A percentile compares a stretch with the other conserved stretches of the same genome.
phyloP scores from a whole-genome alignment of 345 rosid species.

The Gossypium herbaceum region DNA sequence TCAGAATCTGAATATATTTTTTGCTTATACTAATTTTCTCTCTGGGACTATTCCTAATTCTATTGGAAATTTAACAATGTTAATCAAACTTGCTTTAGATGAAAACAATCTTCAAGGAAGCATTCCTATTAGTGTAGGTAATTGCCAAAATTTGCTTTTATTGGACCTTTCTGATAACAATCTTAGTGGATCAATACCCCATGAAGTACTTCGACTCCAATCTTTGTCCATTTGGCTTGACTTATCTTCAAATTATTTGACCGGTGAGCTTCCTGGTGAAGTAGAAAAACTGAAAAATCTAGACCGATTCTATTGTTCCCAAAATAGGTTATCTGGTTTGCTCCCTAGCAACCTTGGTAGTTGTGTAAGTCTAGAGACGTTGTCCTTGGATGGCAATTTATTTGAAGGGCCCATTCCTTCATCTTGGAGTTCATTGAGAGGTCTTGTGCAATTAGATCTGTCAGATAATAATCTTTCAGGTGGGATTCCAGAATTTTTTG shows the following conservation, averaged over 20 bases:
- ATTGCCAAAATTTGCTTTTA: background rate
- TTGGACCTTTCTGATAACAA: background rate
- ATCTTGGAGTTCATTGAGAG: background rate
- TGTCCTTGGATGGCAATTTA: background rate
- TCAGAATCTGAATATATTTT: background rate
- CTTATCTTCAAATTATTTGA: background rate
- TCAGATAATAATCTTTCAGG: conserved; percentile 16
- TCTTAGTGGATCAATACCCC: conserved; percentile 14
- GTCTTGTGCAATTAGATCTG: background rate
- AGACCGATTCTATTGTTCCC: background rate
- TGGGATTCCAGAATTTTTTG: conserved; percentile 9
- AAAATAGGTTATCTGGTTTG: background rate
- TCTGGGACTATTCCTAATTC: conserved; percentile 11
- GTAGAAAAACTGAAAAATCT: background rate
- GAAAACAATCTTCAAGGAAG: background rate
- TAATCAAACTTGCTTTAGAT: background rate
- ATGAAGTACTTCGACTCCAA: background rate
- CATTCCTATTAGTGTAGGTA: conserved; percentile 10
- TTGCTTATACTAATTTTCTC: fast-evolving
- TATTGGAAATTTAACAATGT: conserved; percentile 12
- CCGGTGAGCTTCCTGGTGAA: background rate
- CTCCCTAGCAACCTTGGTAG: background rate
- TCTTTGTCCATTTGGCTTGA: background rate
- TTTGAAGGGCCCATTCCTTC: conserved; percentile 16
- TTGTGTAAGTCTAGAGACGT: background rate